These are phyloP conservation scores for Auricularia cornea DNA, from an alignment of 768 basidiomycete species.

Conservation along the genomic window DNA sequence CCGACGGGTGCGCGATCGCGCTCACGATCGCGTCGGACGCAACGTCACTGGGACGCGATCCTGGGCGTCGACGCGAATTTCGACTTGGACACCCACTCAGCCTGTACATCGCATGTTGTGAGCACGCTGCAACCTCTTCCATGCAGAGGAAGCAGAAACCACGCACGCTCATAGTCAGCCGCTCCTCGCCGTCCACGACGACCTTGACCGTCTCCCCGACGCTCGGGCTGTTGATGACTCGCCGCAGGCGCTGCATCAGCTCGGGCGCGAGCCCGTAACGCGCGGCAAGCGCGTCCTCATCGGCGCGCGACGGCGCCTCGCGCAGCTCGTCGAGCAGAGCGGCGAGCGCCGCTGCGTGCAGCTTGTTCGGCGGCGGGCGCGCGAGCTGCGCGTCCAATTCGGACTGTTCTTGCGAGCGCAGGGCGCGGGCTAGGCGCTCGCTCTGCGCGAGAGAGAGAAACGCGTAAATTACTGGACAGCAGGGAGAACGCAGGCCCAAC, in stretches of 20 bases:
- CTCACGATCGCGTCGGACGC: no score
- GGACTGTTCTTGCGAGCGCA: neutral
- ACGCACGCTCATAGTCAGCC: neutral
- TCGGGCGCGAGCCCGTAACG: neutral
- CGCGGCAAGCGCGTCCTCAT: neutral
- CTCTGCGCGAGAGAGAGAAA: neutral
- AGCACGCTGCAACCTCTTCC: no score
- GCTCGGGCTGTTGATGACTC: neutral
- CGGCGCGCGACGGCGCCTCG: neutral
- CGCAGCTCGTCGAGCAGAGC: neutral
- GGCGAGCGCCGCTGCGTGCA: neutral
- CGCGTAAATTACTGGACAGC: neutral
- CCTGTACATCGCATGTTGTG: neutral
- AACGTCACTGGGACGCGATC: no score
- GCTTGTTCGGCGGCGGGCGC: neutral
- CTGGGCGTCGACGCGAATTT: neutral
- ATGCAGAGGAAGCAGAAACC: neutral
- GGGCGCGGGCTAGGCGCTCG: neutral
- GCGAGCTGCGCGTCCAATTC: neutral
- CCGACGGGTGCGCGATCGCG: no score
- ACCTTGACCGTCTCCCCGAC: neutral
- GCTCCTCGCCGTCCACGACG: neutral
- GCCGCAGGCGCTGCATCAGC: neutral
- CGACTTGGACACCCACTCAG: neutral
- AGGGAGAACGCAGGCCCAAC: neutral